Conservation (phyloP, 148 eudicot genomes). For the Oxyria digyna region DNA sequence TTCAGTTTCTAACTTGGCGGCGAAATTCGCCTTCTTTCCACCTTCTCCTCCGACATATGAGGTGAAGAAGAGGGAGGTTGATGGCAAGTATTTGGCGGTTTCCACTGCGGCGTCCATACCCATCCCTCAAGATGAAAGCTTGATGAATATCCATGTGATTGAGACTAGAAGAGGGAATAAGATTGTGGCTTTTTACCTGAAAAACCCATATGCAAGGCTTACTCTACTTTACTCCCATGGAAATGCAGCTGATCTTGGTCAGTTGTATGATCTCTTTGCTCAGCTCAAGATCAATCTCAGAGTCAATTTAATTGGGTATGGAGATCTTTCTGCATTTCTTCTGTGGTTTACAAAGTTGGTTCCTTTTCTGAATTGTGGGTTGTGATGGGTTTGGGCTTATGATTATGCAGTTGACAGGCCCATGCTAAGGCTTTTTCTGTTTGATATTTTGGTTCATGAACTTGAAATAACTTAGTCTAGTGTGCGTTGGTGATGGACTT, state of each 20-base stretch:
- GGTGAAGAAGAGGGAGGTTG: slow-evolving; percentile 47
- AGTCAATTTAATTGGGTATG: slow-evolving; percentile 84
- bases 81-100: slow-evolving; percentile 54
- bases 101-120: slow-evolving; percentile 41
- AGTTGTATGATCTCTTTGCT: slow-evolving; percentile 82
- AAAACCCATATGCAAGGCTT: slow-evolving; percentile 72
- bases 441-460: slow-evolving; percentile 1
- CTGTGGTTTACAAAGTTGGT: background rate
- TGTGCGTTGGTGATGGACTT: background rate
- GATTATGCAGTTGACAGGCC: background rate
- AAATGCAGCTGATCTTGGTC: slow-evolving; percentile 97
- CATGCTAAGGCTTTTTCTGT: background rate
- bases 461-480: background rate
- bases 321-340: background rate
- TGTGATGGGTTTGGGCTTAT: slow-evolving; percentile 2
- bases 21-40: slow-evolving; percentile 95
- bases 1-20: slow-evolving; percentile 64
- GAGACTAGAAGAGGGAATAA: slow-evolving; percentile 72
- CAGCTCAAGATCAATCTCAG: slow-evolving; percentile 95
- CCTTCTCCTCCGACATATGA: slow-evolving; percentile 86
- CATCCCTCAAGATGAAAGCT: slow-evolving; percentile 32
- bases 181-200: slow-evolving; percentile 73
- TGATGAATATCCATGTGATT: slow-evolving; percentile 51
- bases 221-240: slow-evolving; percentile 91
- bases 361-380: background rate